Percentiles rank a stretch among this genome's conserved stretches.
phyloP scores from a whole-genome alignment of 257 asterid genomes.

The Rhazya stricta region DNA sequence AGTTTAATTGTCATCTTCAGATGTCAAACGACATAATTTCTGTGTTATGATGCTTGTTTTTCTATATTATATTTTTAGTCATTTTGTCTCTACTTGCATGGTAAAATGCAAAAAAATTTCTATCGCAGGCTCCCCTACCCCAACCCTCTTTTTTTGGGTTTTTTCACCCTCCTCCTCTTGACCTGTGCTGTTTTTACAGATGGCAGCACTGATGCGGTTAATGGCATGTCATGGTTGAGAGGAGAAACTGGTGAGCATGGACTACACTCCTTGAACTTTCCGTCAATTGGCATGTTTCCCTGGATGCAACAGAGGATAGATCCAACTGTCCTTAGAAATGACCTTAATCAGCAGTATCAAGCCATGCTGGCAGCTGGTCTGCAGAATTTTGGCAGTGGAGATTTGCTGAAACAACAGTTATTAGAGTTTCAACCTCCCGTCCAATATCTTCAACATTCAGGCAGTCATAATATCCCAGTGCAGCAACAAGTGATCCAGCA shows the following conservation, averaged over 20 bases:
- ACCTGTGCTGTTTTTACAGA: conserved; percentile 40
- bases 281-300: conserved; percentile 67
- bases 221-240: conserved; percentile 79
- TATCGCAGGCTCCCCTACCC: not conserved
- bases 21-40: not conserved
- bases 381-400: conserved; percentile 58
- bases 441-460: conserved; percentile 59
- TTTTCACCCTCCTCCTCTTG: not conserved
- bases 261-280: conserved; percentile 58
- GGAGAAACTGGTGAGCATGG: conserved; percentile 77
- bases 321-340: conserved; percentile 53
- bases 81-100: not conserved
- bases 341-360: conserved; percentile 79
- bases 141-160: no score
- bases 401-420: conserved; percentile 59
- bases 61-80: not conserved
- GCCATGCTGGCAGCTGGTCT: conserved; percentile 66
- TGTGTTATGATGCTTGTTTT: not conserved
- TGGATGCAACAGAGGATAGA: conserved; percentile 87
- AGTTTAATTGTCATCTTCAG: not conserved
- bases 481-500: conserved; percentile 53
- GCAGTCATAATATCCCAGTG: conserved; percentile 39
- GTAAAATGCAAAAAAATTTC: not conserved
- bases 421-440: conserved; percentile 75
- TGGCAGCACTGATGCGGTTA: conserved; percentile 56